Evolutionary conservation across 352 stramenopile species (phyloP).

Genomic region (Sclerospora graminicola): DNA sequence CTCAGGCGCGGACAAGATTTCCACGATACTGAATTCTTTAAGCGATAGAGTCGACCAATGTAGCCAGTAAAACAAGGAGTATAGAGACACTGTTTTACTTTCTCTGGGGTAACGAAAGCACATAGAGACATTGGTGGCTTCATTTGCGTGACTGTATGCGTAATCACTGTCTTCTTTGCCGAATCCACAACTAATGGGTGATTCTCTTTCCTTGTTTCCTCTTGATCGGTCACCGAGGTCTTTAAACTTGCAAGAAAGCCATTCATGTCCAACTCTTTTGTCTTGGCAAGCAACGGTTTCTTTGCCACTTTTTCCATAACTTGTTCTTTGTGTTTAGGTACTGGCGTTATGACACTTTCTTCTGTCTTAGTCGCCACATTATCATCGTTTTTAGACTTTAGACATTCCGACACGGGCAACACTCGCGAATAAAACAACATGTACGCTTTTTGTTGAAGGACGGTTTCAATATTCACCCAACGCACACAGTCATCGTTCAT

Average conservation of each 20-base stretch:
- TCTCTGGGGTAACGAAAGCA: background rate
- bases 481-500: constrained; percentile 88
- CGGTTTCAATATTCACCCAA: constrained; percentile 80
- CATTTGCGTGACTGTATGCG: constrained; percentile 19
- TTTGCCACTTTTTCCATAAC: constrained; percentile 10
- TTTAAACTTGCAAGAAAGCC: constrained; percentile 53
- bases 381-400: constrained; percentile 15
- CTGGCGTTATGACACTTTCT: constrained; percentile 1
- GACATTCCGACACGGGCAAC: constrained; percentile 33
- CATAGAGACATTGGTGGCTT: constrained; percentile 1
- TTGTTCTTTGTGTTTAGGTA: constrained; percentile 10
- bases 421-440: constrained; percentile 87
- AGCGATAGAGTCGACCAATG: constrained; percentile 29
- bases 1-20: constrained; percentile 14
- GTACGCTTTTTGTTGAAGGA: constrained; percentile 84
- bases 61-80: constrained; percentile 23
- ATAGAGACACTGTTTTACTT: background rate
- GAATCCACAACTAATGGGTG: constrained; percentile 9
- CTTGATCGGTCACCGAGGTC: constrained; percentile 17
- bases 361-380: constrained; percentile 14
- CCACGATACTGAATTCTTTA: constrained; percentile 8
- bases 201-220: background rate
- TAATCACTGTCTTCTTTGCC: constrained; percentile 21
- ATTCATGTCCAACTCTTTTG: constrained; percentile 52
- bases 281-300: constrained; percentile 16